Percentiles rank a stretch among this genome's conserved stretches.
Evolutionary conservation across 371 early-diverging fungal genomes (phyloP).

Genomic region (Mucor racemosus): DNA sequence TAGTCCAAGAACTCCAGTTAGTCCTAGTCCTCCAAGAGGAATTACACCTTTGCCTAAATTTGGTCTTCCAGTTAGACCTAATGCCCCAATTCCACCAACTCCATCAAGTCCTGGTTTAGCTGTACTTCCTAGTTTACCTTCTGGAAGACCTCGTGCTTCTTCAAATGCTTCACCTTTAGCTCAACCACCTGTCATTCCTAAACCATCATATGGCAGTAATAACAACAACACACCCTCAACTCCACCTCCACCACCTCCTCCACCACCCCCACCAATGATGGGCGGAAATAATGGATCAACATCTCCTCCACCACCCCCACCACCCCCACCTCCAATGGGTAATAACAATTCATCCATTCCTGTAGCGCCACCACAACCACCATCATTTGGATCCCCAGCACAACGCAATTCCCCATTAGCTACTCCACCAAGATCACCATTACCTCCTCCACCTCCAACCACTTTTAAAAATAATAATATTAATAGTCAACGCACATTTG

Average conservation of each 20-base stretch:
- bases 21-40: neutral
- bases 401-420: conserved; percentile 10
- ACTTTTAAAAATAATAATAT: neutral
- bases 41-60: conserved; percentile 14
- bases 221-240: conserved; percentile 5
- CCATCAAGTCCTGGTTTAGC: conserved; percentile 16
- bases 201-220: neutral
- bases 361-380: conserved; percentile 22
- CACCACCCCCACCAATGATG: conserved; percentile 2
- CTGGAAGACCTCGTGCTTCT: conserved; percentile 42
- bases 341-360: neutral
- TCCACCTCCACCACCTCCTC: conserved; percentile 12
- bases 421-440: conserved; percentile 29
- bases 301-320: conserved; percentile 18
- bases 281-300: neutral
- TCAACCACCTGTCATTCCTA: conserved; percentile 27
- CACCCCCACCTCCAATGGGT: conserved; percentile 25
- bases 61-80: conserved; percentile 16
- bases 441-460: conserved; percentile 17
- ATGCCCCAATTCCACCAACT: neutral
- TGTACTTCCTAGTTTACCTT: conserved; percentile 46
- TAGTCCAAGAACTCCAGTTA: conserved; percentile 7
- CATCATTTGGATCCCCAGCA: conserved; percentile 1
- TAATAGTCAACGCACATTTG: neutral
- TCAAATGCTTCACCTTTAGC: conserved; percentile 25